Percentiles rank a stretch among this genome's conserved stretches.
Evolutionary conservation across 768 basidiomycete genomes (phyloP).

Genomic region (Flagelloscypha sp.): DNA sequence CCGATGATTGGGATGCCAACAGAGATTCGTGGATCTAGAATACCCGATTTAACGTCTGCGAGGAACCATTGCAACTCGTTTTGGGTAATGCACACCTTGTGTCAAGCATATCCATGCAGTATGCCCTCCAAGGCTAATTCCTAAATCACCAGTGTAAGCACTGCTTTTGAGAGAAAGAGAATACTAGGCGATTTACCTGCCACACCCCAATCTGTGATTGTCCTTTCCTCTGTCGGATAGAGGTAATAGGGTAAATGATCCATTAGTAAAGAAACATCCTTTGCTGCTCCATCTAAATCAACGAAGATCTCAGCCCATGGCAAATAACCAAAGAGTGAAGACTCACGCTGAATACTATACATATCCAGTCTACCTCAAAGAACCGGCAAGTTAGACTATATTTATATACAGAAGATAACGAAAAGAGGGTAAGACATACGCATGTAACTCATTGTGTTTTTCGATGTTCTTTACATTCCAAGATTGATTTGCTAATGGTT

Average conservation of each 20-base stretch:
- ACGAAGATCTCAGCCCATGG: not conserved
- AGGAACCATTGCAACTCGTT: not conserved
- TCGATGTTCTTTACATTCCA: constrained; percentile 25
- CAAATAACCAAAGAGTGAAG: not conserved
- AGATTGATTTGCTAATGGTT: constrained; percentile 25
- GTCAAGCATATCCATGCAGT: constrained; percentile 66
- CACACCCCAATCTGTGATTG: constrained; percentile 60
- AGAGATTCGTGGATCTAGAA: constrained; percentile 36
- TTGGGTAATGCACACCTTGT: constrained; percentile 22
- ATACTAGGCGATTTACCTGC: too few relatives aligned
- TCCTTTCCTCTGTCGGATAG: constrained; percentile 57
- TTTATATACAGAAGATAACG: not conserved
- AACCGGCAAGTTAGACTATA: not conserved
- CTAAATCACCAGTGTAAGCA: too few relatives aligned
- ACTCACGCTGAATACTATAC: constrained; percentile 37
- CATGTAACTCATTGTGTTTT: constrained; percentile 30
- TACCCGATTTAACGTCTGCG: not conserved
- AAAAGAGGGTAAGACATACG: constrained; percentile 24
- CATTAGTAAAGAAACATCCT: constrained; percentile 73
- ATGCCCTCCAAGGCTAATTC: constrained; percentile 82
- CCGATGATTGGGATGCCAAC: constrained; percentile 52
- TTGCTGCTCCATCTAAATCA: constrained; percentile 58
- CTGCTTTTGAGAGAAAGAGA: too few relatives aligned
- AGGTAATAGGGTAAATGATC: constrained; percentile 71
- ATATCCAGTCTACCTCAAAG: constrained; percentile 34